Evolutionary conservation across 2,329 filamentous ascomycete species (phyloP), one percentile per base, ranked within the genome.

Genomic region (Hirsutella thompsonii): DNA sequence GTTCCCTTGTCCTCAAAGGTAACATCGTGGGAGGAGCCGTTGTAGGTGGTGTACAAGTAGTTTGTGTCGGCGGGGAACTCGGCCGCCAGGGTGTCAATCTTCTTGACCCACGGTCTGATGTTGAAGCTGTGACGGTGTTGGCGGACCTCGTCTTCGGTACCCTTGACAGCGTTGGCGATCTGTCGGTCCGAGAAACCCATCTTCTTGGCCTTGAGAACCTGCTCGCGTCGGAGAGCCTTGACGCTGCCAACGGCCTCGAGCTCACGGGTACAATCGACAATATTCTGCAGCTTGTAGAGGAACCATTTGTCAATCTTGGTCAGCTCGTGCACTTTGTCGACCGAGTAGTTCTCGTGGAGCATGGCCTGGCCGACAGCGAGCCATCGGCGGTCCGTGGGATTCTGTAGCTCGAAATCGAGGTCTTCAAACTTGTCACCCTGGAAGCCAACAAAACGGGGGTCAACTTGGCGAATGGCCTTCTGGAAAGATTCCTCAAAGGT

Each of bases 291-390:
- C 76, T 98, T 96, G 79, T 95, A 79, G 53, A 98, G 68, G 74
- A 98, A 98, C 92, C 92, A 96, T 67, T 94, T 94, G 70, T 96
- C 92, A 55, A 98, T 98, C 74, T 94, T 95, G 67, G 84, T 94
- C 52, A 98, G 70, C 6, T 95, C 87, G 59, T 96, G 88, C 14
- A 98, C 74, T 61, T 76, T 80, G 49, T 98, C 90, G 37, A 95
- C 88, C 2, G 85, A 79, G 71, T 98, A 98, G 63, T 83, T 83
- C 67, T 95, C 88, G 69, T 96, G 88, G 50, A 94, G 79, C 87
- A 98, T 93, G 49, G 92, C 92, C 67, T 96, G 89, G 36, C 92
- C 90, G 57, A 98, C 88, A 48, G 92, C 92, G 54, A 98, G 75
- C 92, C 92, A 96, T 62, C 92, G 81, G 54, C 92, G 86, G 63